Conservation (phyloP, 106 monocot species). For the Allium cepa region DNA sequence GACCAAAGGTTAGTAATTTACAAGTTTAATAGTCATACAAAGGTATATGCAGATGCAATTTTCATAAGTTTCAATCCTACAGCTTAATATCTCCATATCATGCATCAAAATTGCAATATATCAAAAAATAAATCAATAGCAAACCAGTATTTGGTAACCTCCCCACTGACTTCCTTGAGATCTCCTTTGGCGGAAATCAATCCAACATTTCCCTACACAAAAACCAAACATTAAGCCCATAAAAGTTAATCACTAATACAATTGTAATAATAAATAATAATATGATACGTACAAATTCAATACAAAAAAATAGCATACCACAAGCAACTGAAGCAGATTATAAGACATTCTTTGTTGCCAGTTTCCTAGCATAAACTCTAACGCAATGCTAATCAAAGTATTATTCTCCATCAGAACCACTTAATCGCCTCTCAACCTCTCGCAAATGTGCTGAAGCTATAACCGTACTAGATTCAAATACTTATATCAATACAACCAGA, state of each 20-base stretch:
- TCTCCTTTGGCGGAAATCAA: constrained; percentile 85
- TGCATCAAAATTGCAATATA: too few species aligned
- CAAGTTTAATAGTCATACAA: too few species aligned
- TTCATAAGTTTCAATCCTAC: too few species aligned
- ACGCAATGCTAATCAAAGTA: constrained; percentile 80
- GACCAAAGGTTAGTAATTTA: too few species aligned
- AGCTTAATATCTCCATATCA: too few species aligned
- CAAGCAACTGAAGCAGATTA: constrained; percentile 47
- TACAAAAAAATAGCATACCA: constrained; percentile 58
- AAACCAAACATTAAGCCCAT: background rate
- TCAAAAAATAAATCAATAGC: background rate
- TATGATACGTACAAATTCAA: too few species aligned
- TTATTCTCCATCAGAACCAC: constrained; percentile 86
- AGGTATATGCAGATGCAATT: too few species aligned
- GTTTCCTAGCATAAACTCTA: constrained; percentile 61
- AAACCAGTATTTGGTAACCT: constrained; percentile 75
- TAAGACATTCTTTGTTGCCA: constrained; percentile 50
- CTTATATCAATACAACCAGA: too few species aligned
- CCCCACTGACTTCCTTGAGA: constrained; percentile 78
- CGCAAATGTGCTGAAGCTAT: constrained; percentile 61
- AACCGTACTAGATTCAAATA: too few species aligned
- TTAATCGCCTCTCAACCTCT: constrained; percentile 59
- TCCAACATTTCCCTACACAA: constrained; percentile 58
- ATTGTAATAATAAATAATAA: too few species aligned
- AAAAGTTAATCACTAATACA: background rate